A percentile compares a stretch with the other conserved stretches of the same genome.
Conservation (phyloP, 139 green algal species). For the Tetradesmus lagerheimii region DNA sequence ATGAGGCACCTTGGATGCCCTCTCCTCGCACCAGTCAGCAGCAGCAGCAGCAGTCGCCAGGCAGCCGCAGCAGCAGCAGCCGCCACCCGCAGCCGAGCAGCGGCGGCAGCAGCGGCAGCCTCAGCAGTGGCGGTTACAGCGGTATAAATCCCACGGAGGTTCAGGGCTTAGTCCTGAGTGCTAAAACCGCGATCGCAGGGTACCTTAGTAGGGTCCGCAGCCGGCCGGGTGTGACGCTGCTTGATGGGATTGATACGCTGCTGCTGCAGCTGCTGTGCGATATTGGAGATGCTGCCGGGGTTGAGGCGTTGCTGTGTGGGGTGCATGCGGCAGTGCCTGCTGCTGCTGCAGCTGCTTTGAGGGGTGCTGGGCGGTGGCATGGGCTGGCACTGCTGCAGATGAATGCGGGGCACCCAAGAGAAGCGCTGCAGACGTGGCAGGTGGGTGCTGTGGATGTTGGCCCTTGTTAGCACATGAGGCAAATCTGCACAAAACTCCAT, state of each 20-base stretch:
- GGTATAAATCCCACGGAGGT: neutral
- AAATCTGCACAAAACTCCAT: too few relatives aligned
- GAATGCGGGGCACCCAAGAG: conserved; percentile 17
- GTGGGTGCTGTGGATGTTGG: too few relatives aligned
- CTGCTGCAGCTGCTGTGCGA: conserved; percentile 73
- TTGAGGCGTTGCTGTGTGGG: conserved; percentile 54
- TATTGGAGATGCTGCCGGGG: conserved; percentile 34
- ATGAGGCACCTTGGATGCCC: neutral
- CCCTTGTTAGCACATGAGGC: too few relatives aligned
- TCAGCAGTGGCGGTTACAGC: neutral
- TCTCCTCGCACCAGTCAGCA: neutral
- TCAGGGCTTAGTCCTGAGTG: conserved; percentile 30
- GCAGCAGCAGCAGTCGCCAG: neutral
- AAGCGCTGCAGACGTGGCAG: conserved; percentile 48
- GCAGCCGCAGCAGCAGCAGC: neutral
- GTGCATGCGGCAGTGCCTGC: neutral
- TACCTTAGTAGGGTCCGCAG: conserved; percentile 60
- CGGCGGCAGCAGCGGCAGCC: neutral
- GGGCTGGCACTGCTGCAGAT: conserved; percentile 59
- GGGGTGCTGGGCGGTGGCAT: conserved; percentile 48
- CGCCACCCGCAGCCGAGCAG: neutral
- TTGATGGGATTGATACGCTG: conserved; percentile 76
- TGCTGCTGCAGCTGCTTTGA: conserved; percentile 12
- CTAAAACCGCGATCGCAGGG: conserved; percentile 29
- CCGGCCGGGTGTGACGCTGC: conserved; percentile 42